Percentiles rank a stretch among this genome's conserved stretches.
These are phyloP conservation scores for Aphanomyces stellatus DNA, from an alignment of 352 stramenopile species.

Conservation along the genomic window DNA sequence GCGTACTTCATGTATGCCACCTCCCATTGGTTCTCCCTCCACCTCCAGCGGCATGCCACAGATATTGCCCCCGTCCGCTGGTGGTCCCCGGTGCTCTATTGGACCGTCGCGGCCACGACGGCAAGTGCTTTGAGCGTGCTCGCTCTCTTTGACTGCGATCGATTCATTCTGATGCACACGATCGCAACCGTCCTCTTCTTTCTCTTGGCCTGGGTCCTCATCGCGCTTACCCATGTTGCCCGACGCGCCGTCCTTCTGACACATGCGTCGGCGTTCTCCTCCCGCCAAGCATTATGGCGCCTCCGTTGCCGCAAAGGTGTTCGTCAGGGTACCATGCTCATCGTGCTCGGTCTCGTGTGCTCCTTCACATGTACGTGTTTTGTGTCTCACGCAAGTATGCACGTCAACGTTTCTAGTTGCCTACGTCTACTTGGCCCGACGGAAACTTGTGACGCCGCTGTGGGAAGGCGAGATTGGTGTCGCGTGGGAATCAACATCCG, in stretches of 20 bases:
- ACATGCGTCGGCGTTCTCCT: background rate
- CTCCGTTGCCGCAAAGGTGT: background rate
- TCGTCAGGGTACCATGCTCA: background rate
- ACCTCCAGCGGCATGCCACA: background rate
- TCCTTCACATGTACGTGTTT: constrained; percentile 8
- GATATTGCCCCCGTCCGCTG: background rate
- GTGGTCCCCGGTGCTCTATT: background rate
- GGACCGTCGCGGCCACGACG: background rate
- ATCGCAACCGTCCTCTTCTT: constrained; percentile 72
- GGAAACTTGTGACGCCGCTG: constrained; percentile 30
- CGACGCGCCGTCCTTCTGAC: constrained; percentile 12
- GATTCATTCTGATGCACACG: constrained; percentile 58
- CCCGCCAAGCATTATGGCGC: background rate
- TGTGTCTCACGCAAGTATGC: background rate
- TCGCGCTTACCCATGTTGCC: constrained; percentile 44
- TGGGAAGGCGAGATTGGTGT: constrained; percentile 68
- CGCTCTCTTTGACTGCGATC: constrained; percentile 45
- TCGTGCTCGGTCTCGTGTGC: background rate
- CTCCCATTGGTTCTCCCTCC: background rate
- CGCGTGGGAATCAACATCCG: constrained; percentile 68
- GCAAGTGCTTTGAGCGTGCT: constrained; percentile 38
- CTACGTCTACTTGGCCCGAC: background rate
- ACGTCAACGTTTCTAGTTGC: background rate
- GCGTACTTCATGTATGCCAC: constrained; percentile 55
- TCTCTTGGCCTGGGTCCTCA: constrained; percentile 47